Percentiles rank a stretch among this genome's conserved stretches.
Evolutionary conservation across 176 grass and related monocot species (phyloP).

Genomic region (Cenchrus purpureus): DNA sequence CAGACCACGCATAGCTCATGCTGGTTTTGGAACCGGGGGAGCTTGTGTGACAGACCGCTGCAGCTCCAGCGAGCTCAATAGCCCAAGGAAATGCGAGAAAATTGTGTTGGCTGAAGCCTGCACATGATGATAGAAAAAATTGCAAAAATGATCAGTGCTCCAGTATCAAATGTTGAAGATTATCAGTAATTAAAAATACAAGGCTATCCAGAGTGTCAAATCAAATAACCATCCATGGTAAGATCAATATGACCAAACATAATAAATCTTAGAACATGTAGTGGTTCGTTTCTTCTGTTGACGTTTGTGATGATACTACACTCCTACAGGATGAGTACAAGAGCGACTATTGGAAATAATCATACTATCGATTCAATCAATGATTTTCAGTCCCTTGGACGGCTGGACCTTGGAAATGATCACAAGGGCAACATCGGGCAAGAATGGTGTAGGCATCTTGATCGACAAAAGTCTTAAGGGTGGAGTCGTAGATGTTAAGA

Average conservation of each 20-base stretch:
- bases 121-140: background rate
- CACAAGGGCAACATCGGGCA: too few relatives aligned
- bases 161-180: background rate
- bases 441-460: too few relatives aligned
- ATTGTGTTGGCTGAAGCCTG: constrained; percentile 92
- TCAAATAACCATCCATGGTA: background rate
- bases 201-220: background rate
- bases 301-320: background rate
- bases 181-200: background rate
- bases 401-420: background rate
- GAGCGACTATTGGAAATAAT: background rate
- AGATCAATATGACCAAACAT: background rate
- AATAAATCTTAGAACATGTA: background rate
- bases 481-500: too few relatives aligned
- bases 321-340: too few relatives aligned
- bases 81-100: constrained; percentile 87
- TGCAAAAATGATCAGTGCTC: background rate
- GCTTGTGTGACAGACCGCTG: constrained; percentile 64
- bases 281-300: background rate
- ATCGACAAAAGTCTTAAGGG: too few relatives aligned
- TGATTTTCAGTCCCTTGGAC: background rate
- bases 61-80: constrained; percentile 76
- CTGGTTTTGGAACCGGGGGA: constrained; percentile 45
- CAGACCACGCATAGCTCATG: constrained; percentile 28
- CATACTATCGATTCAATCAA: background rate